Evolutionary conservation across 2,329 filamentous ascomycete species (phyloP).

Genomic region (Colletotrichum sp.): DNA sequence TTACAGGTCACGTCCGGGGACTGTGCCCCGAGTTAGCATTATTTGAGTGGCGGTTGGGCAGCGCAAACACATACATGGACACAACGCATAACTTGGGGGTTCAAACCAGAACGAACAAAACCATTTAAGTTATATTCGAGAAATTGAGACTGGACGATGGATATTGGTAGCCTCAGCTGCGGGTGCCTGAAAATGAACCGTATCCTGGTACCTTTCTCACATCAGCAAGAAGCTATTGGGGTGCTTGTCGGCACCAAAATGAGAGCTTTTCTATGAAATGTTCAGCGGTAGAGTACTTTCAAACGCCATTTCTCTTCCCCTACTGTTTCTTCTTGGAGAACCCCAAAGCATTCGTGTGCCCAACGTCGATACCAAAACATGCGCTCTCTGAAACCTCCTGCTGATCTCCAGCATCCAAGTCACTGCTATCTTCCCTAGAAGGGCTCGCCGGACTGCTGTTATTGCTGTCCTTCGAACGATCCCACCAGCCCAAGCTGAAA

Average conservation of each 20-base stretch:
- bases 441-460: fast-evolving
- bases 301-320: fast-evolving
- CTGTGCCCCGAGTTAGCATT: too few relatives aligned
- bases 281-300: fast-evolving
- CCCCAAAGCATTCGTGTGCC: not conserved
- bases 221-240: too few relatives aligned
- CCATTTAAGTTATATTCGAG: too few relatives aligned
- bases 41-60: too few relatives aligned
- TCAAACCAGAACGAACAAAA: too few relatives aligned
- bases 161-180: too few relatives aligned
- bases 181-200: too few relatives aligned
- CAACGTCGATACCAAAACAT: not conserved
- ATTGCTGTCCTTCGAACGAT: not conserved
- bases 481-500: not conserved
- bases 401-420: not conserved
- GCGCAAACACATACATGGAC: too few relatives aligned
- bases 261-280: fast-evolving
- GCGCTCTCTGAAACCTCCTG: not conserved
- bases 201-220: too few relatives aligned
- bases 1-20: too few relatives aligned
- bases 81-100: too few relatives aligned
- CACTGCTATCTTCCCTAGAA: not conserved
- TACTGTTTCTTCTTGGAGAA: not conserved
- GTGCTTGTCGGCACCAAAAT: not conserved
- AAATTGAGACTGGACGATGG: too few relatives aligned